phyloP scores from a whole-genome alignment of 768 basidiomycete genomes.

The Leucosporidium creatinivorum region DNA sequence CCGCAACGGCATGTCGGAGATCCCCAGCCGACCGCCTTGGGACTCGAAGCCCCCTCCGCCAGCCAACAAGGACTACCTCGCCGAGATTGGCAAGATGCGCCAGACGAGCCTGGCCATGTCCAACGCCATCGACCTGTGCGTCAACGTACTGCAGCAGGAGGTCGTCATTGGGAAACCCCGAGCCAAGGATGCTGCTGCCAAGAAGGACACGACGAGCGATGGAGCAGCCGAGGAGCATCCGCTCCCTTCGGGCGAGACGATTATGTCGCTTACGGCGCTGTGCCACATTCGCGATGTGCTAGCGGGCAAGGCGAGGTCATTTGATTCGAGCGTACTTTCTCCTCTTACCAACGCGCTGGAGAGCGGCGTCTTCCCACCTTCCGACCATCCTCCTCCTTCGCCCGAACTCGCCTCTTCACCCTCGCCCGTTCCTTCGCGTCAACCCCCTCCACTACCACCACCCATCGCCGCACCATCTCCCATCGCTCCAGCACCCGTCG shows the following conservation, averaged over 20 bases:
- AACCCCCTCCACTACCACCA: not conserved
- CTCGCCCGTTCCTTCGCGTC: not conserved
- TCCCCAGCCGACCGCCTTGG: constrained; percentile 24
- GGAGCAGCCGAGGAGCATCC: too few relatives aligned
- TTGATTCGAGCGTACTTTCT: constrained; percentile 14
- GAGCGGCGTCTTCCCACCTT: not conserved
- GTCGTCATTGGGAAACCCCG: not conserved
- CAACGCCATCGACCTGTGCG: constrained; percentile 24
- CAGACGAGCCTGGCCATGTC: constrained; percentile 9
- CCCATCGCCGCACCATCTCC: too few relatives aligned
- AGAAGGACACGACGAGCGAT: too few relatives aligned
- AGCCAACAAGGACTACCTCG: constrained; percentile 8
- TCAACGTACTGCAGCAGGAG: constrained; percentile 13
- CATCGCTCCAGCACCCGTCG: too few relatives aligned
- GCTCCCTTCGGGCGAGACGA: not conserved
- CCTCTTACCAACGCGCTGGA: constrained; percentile 12
- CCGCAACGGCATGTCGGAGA: constrained; percentile 24
- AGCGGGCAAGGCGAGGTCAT: constrained; percentile 7
- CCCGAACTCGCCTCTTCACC: not conserved
- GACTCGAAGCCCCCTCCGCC: constrained; percentile 9
- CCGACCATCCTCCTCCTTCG: not conserved
- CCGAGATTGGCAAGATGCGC: constrained; percentile 21
- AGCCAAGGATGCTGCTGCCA: not conserved
- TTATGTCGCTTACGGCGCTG: constrained; percentile 26
- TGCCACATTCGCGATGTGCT: constrained; percentile 28